These are phyloP conservation scores for Cucurbita argyrosperma DNA, from an alignment of 306 rosid genomes.

Conservation along the genomic window DNA sequence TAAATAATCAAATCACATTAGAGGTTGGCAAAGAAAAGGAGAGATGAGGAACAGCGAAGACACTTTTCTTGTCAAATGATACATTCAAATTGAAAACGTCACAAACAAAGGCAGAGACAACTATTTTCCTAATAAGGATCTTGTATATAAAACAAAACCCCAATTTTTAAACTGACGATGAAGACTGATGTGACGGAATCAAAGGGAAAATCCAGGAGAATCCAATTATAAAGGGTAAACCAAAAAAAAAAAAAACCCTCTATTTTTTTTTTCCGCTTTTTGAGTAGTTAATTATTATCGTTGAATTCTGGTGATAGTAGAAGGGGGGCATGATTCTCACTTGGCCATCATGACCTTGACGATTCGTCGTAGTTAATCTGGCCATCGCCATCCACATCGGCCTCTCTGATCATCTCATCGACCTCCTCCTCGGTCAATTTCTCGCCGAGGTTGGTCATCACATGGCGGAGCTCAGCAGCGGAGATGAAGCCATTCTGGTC, in stretches of 20 bases:
- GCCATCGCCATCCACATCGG: constrained; percentile 89
- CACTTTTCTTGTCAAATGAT: constrained; percentile 1
- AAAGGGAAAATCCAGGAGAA: neutral
- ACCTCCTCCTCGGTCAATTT: no score
- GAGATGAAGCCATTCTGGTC: constrained; percentile 88
- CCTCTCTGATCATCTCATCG: constrained; percentile 84
- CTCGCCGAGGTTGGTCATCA: constrained; percentile 88
- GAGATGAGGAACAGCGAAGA: neutral
- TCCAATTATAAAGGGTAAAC: neutral
- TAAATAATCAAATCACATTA: no score
- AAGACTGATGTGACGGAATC: no score
- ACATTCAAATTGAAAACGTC: neutral
- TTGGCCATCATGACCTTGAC: constrained; percentile 94
- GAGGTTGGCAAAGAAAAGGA: neutral
- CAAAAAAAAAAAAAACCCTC: no score
- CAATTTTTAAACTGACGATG: no score
- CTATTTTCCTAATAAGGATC: no score
- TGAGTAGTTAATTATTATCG: no score
- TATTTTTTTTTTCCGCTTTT: neutral
- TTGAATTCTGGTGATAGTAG: neutral
- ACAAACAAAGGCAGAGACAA: neutral
- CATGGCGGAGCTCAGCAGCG: constrained; percentile 87
- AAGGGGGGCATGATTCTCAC: constrained; percentile 10
- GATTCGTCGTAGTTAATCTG: constrained; percentile 76
- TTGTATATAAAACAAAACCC: no score